Percentiles rank a stretch among this genome's conserved stretches.
Conservation (phyloP, 1,284 basidiomycete genomes). For the Peniophora sp. region DNA sequence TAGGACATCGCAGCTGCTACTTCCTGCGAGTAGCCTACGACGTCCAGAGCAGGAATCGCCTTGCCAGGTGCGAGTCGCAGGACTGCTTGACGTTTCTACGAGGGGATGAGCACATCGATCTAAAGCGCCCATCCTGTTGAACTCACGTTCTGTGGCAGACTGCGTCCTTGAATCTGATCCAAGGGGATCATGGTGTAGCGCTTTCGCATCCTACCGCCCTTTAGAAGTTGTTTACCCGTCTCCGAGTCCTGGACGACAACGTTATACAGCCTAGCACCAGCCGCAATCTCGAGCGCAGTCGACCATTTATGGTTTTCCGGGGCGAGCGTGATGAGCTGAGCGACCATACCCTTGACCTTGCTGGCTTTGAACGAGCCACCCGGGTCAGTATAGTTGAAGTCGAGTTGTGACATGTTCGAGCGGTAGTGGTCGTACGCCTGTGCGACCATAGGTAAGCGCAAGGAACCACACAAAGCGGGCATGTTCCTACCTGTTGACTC, state of each 20-base stretch:
- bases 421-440: too few species aligned
- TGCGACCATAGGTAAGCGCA: too few species aligned
- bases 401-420: slow-evolving; percentile 34
- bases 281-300: slow-evolving; percentile 91
- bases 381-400: slow-evolving; percentile 82
- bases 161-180: slow-evolving; percentile 80
- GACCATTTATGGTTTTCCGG: slow-evolving; percentile 69
- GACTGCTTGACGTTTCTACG: slow-evolving; percentile 73
- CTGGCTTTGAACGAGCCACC: slow-evolving; percentile 77
- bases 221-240: slow-evolving; percentile 81
- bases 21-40: slow-evolving; percentile 83
- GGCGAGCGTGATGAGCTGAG: slow-evolving; percentile 73
- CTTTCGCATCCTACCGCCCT: slow-evolving; percentile 80
- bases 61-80: slow-evolving; percentile 75
- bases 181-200: slow-evolving; percentile 93
- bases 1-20: slow-evolving; percentile 88
- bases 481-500: slow-evolving; percentile 54
- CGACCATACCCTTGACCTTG: slow-evolving; percentile 93
- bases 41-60: slow-evolving; percentile 79
- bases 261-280: slow-evolving; percentile 89
- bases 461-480: too few species aligned
- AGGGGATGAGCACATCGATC: slow-evolving; percentile 2
- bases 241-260: slow-evolving; percentile 90
- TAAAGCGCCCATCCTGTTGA: not conserved
- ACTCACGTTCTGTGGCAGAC: slow-evolving; percentile 55